A percentile compares a stretch with the other conserved stretches of the same genome.
phyloP scores from a whole-genome alignment of 2,329 filamentous ascomycete genomes.

The Fusarium xylarioides region DNA sequence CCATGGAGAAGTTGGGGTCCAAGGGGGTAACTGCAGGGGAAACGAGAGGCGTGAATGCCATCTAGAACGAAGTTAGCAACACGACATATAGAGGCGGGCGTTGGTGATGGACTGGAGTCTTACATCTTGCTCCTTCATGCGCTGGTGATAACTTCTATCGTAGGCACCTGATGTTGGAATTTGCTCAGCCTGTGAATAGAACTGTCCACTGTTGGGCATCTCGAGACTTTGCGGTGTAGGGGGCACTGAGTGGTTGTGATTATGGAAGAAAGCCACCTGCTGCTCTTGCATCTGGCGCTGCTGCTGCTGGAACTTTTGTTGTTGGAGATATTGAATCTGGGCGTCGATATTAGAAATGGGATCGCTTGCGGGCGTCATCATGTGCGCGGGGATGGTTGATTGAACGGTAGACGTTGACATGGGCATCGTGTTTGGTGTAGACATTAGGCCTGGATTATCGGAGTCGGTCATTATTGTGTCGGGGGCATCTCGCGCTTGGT shows the following conservation, averaged over 20 bases:
- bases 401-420: conserved; percentile 59
- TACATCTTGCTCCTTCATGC: conserved; percentile 74
- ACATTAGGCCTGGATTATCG: conserved; percentile 44
- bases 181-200: conserved; percentile 67
- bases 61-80: conserved; percentile 53
- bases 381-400: conserved; percentile 56
- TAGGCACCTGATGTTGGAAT: conserved; percentile 67
- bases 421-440: conserved; percentile 48
- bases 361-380: conserved; percentile 58
- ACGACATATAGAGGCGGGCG: not conserved
- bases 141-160: conserved; percentile 70
- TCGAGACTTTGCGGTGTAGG: conserved; percentile 85
- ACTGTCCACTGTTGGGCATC: conserved; percentile 67
- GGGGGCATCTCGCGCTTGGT: conserved; percentile 42
- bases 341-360: conserved; percentile 69
- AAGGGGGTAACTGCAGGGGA: conserved; percentile 86
- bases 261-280: conserved; percentile 62
- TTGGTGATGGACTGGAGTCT: conserved; percentile 40
- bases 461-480: conserved; percentile 50
- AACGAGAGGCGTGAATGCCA: conserved; percentile 82
- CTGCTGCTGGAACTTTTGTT: conserved; percentile 70
- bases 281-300: conserved; percentile 68
- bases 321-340: conserved; percentile 72
- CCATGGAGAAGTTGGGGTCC: conserved; percentile 73
- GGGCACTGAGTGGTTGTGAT: conserved; percentile 71